A percentile compares a stretch with the other conserved stretches of the same genome.
Conservation (phyloP, 805 yeast genomes). For the Isabelozyma rhagii region DNA sequence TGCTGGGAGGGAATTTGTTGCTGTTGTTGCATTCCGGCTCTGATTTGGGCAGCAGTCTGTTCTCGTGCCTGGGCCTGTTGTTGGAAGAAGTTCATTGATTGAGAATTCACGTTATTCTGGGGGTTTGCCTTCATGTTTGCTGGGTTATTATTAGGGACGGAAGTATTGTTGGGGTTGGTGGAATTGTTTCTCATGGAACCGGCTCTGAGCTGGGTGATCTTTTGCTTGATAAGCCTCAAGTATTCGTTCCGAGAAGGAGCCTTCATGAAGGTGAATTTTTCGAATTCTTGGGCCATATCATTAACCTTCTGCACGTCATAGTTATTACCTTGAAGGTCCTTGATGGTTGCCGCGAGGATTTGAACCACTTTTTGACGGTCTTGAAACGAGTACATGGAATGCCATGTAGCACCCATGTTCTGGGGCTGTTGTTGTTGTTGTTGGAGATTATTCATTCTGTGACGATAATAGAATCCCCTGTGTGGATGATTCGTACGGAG, state of each 20-base stretch:
- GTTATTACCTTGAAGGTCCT: slow-evolving; percentile 31
- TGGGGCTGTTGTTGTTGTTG: slow-evolving; percentile 2
- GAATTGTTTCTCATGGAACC: slow-evolving; percentile 7
- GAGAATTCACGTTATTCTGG: slow-evolving; percentile 13
- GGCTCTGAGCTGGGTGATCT: slow-evolving; percentile 30
- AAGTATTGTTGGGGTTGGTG: slow-evolving; percentile 10
- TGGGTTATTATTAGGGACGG: slow-evolving; percentile 12
- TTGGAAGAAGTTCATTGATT: slow-evolving; percentile 21
- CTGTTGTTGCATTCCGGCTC: slow-evolving; percentile 17
- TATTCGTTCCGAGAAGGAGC: slow-evolving; percentile 59
- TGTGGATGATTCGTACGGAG: too few species aligned
- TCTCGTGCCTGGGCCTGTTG: slow-evolving; percentile 54
- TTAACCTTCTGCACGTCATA: slow-evolving; percentile 35
- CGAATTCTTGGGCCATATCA: slow-evolving; percentile 64
- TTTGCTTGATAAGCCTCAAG: slow-evolving; percentile 37
- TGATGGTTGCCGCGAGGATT: slow-evolving; percentile 32
- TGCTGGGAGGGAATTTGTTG: not conserved
- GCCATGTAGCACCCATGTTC: slow-evolving; percentile 16
- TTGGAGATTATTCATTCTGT: slow-evolving; percentile 7
- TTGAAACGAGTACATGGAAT: slow-evolving; percentile 19
- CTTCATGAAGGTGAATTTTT: slow-evolving; percentile 59
- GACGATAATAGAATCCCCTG: not conserved
- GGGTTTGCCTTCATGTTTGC: not conserved
- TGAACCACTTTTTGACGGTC: slow-evolving; percentile 43
- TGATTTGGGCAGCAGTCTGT: slow-evolving; percentile 47